Percentiles rank a stretch among this genome's conserved stretches.
These are phyloP conservation scores for Paramarasmius palmivorus DNA, from an alignment of 1,284 basidiomycete genomes.

Conservation along the genomic window DNA sequence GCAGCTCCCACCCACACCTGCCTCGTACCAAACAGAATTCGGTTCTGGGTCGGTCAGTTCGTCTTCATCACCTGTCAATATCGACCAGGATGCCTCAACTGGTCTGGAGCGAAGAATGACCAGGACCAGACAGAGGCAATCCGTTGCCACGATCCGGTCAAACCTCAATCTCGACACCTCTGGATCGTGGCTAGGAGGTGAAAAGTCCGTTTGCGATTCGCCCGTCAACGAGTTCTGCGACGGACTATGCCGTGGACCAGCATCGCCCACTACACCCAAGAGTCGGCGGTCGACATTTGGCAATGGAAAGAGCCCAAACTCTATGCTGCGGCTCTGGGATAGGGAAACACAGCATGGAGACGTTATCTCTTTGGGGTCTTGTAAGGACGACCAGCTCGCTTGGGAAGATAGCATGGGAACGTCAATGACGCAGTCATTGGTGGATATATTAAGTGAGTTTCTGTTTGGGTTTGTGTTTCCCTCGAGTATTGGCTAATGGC, in stretches of 20 bases:
- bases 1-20: neutral
- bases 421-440: slow-evolving; percentile 30
- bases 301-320: neutral
- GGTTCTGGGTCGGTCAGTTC: neutral
- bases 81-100: slow-evolving; percentile 1
- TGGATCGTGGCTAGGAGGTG: neutral
- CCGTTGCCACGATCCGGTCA: slow-evolving; percentile 5
- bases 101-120: neutral
- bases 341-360: neutral
- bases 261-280: neutral
- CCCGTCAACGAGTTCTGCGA: slow-evolving; percentile 12
- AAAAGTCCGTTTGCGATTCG: slow-evolving; percentile 8
- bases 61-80: neutral
- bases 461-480: neutral
- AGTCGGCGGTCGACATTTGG: neutral
- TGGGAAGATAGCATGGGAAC: slow-evolving; percentile 31
- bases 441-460: slow-evolving; percentile 14
- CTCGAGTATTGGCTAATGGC: neutral
- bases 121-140: neutral
- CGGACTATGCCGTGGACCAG: slow-evolving; percentile 5
- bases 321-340: neutral
- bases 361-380: slow-evolving; percentile 32
- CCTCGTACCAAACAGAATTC: neutral
- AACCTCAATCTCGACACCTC: slow-evolving; percentile 1
- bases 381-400: slow-evolving; percentile 31